Evolutionary conservation across 192 early-diverging fungal genomes (phyloP), one percentile per base, ranked within the genome.

Genomic region (Backusella macrospora): DNA sequence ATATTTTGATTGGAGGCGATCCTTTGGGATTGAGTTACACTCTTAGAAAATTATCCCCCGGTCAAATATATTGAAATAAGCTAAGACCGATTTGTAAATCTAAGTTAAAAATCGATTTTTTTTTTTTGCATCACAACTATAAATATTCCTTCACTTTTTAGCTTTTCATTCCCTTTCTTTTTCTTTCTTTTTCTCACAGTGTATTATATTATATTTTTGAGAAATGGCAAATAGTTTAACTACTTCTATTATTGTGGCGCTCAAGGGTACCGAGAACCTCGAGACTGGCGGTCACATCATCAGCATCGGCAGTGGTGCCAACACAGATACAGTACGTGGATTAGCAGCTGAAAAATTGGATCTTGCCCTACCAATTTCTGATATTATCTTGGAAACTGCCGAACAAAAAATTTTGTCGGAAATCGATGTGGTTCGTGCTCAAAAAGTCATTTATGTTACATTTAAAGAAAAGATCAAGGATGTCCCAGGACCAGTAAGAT

Each of bases 241-340:
- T 45, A 76, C 68, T 10, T 70, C 74, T 37, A 13, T 76, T 47
- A 76, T 76, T 45, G 62, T 76, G 2, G 67, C 74, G 6, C 13
- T 76, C n/a, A 76, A 76, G 49, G 68, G 68, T 14, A 44, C 29
- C 3, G 38, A 65, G 6, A 62, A 76, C 65, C 40, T 76, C 38
- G 74, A 76, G 64, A 29, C 26, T 4, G 74, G 71, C 47, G 74
- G 74, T 4, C 26, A 62, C n/a, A 76, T 76, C 16, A 38, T 76
- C 38, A 68, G 55, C 1, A 64, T 76, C 18, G 74, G 68, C 2
- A 62, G 47, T 14, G 68, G 74, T 23, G 74, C 74, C 21, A 76
- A 14, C 45, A 62, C 63, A 46, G 62, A 76, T 10, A 76, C 62
- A 3, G 26, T 76, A 3, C 74, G 74, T 48, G 64, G 59, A 15